Percentiles rank a stretch among this genome's conserved stretches.
Conservation (phyloP, 1,284 basidiomycete genomes). For the Apiotrichum veenhuisii region DNA sequence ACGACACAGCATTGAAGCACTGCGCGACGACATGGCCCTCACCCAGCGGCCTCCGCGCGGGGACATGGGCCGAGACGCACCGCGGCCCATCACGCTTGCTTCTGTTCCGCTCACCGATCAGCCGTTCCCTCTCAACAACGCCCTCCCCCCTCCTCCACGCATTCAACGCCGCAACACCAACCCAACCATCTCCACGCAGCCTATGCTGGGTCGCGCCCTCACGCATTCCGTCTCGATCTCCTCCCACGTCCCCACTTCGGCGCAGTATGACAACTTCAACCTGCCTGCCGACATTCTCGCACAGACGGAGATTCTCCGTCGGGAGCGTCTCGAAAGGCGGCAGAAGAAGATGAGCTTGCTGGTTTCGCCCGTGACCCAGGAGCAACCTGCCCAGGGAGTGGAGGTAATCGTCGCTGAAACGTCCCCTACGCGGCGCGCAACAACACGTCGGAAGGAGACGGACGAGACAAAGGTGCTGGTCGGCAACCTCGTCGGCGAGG, state of each 20-base stretch:
- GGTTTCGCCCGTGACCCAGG: neutral
- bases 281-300: conserved; percentile 62
- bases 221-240: conserved; percentile 11
- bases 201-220: conserved; percentile 3
- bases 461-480: conserved; percentile 63
- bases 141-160: conserved; percentile 12
- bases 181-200: conserved; percentile 21
- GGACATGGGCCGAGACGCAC: neutral
- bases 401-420: conserved; percentile 44
- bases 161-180: conserved; percentile 37
- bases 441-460: conserved; percentile 17
- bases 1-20: conserved; percentile 1
- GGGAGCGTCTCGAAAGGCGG: conserved; percentile 62
- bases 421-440: conserved; percentile 19
- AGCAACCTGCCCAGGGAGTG: conserved; percentile 49
- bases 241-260: neutral
- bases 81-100: neutral
- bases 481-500: conserved; percentile 93
- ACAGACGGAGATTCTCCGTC: conserved; percentile 74
- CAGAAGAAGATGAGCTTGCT: conserved; percentile 53
- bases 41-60: neutral
- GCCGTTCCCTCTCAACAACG: neutral
- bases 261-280: conserved; percentile 8
- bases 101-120: neutral
- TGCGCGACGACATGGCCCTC: no score